A percentile compares a stretch with the other conserved stretches of the same genome.
phyloP scores from a whole-genome alignment of 2,329 filamentous ascomycete species.

The Blastomyces gilchristii region DNA sequence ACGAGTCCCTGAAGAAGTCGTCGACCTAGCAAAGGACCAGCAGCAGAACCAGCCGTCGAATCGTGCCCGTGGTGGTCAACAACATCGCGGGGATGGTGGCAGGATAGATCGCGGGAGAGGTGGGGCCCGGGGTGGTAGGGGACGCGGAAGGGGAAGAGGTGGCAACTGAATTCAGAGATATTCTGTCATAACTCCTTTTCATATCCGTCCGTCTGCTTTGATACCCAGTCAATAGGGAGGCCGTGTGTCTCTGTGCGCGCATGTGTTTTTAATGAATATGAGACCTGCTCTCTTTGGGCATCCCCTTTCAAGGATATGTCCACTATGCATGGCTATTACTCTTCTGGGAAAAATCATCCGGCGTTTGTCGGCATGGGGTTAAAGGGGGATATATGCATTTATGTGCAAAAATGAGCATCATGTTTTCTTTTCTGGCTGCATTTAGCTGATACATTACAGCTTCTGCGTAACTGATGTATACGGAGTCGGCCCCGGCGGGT shows the following conservation, averaged over 20 bases:
- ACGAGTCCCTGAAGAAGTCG: constrained; percentile 89
- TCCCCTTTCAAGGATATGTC: not conserved
- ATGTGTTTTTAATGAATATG: not conserved
- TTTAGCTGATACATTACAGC: not conserved
- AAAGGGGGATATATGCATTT: not conserved
- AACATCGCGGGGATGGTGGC: constrained; percentile 26
- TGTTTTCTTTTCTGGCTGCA: not conserved
- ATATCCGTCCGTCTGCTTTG: not conserved
- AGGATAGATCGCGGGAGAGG: constrained; percentile 33
- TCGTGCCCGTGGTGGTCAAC: constrained; percentile 31
- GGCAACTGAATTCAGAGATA: constrained; percentile 19
- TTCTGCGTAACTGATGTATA: not conserved
- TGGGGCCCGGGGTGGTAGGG: constrained; percentile 35
- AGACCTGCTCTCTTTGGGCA: not conserved
- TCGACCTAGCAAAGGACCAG: constrained; percentile 86
- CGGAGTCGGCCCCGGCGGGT: not conserved
- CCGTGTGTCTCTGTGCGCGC: not conserved
- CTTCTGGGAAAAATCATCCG: not conserved
- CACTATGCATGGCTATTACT: not conserved
- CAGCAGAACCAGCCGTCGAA: constrained; percentile 57
- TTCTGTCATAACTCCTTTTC: not conserved
- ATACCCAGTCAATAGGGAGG: not conserved
- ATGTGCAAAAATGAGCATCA: not conserved
- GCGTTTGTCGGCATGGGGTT: constrained; percentile 1
- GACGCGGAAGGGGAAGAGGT: constrained; percentile 36